Evolutionary conservation across 2,329 filamentous ascomycete species (phyloP).

Genomic region (Chalara sp.): DNA sequence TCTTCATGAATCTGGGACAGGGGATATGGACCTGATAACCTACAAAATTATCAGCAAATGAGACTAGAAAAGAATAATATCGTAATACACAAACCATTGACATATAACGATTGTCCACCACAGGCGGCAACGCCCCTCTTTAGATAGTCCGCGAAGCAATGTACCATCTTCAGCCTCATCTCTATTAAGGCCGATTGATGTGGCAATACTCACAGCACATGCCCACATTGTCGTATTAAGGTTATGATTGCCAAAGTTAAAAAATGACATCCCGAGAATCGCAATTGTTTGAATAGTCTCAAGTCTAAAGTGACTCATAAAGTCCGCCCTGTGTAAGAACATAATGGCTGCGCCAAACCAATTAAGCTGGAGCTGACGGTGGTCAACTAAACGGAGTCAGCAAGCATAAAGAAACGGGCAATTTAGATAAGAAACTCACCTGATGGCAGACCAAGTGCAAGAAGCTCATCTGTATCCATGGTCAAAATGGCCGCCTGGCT

Average conservation of each 20-base stretch:
- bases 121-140: background rate
- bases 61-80: background rate
- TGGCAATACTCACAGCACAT: constrained; percentile 13
- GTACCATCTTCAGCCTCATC: background rate
- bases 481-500: background rate
- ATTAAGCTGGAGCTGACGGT: background rate
- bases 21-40: background rate
- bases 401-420: background rate
- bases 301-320: constrained; percentile 8
- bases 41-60: background rate
- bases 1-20: background rate
- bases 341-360: constrained; percentile 15
- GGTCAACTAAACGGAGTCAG: background rate
- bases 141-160: background rate
- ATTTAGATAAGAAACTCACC: background rate
- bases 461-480: background rate
- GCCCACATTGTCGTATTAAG: constrained; percentile 10
- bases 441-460: background rate
- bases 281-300: constrained; percentile 13
- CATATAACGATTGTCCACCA: background rate
- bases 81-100: background rate
- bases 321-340: constrained; percentile 10
- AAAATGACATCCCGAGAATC: constrained; percentile 14
- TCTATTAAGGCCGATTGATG: constrained; percentile 5
- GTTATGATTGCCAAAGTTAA: constrained; percentile 10